Evolutionary conservation across 1,139 yeast genomes (phyloP).

Genomic region (Arxiozyma heterogenica): DNA sequence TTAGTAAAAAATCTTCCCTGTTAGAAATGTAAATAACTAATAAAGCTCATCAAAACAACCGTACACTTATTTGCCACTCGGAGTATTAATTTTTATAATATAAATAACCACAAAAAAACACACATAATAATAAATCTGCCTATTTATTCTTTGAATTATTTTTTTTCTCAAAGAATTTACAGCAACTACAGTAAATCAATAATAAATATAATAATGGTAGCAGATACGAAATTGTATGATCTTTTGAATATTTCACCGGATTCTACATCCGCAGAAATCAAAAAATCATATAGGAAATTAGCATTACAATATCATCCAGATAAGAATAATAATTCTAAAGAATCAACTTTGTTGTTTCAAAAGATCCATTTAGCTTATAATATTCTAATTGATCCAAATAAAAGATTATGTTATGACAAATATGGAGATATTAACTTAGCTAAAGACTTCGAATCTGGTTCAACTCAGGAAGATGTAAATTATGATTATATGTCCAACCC

Average conservation of each 20-base stretch:
- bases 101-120: too few species aligned
- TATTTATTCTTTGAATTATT: background rate
- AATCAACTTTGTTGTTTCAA: conserved; percentile 73
- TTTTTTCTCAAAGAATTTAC: background rate
- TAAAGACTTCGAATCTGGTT: conserved; percentile 1
- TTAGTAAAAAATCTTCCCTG: too few species aligned
- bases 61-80: too few species aligned
- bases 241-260: conserved; percentile 58
- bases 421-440: conserved; percentile 47
- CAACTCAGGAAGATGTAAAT: conserved; percentile 11
- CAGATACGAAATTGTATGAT: conserved; percentile 42
- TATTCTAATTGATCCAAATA: conserved; percentile 84
- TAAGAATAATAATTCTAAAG: conserved; percentile 75
- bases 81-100: too few species aligned
- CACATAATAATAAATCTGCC: background rate
- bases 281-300: conserved; percentile 76
- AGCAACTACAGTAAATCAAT: too few species aligned
- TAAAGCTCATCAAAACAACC: too few species aligned
- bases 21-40: too few species aligned
- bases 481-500: conserved; percentile 11
- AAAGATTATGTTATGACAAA: conserved; percentile 86
- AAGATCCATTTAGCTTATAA: conserved; percentile 86
- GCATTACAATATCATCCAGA: conserved; percentile 88
- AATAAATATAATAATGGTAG: conserved; percentile 4
- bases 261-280: conserved; percentile 65